Evolutionary conservation across 2,329 filamentous ascomycete genomes (phyloP).

Genomic region (Aspergillus costaricaensis): DNA sequence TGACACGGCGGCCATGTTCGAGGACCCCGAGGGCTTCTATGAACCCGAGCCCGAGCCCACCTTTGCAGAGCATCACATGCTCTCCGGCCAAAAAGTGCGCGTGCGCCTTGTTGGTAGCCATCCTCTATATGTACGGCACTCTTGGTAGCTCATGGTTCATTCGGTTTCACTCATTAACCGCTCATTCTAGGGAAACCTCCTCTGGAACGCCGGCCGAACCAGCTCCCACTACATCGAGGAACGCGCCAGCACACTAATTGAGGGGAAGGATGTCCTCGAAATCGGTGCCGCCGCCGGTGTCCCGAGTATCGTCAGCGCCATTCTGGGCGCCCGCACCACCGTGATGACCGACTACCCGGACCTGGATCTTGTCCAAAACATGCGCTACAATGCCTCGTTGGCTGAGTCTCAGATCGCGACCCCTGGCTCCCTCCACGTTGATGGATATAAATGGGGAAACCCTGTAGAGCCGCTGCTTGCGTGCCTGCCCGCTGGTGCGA

Average conservation of each 20-base stretch:
- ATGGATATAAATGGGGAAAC: slow-evolving; percentile 84
- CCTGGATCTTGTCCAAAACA: slow-evolving; percentile 75
- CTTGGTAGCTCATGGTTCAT: background rate
- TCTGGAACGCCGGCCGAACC: slow-evolving; percentile 87
- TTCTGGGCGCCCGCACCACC: slow-evolving; percentile 66
- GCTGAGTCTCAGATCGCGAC: slow-evolving; percentile 50
- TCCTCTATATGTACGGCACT: slow-evolving; percentile 70
- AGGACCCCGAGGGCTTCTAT: slow-evolving; percentile 80
- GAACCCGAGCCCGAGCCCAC: slow-evolving; percentile 75
- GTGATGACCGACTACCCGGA: slow-evolving; percentile 92
- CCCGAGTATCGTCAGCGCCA: slow-evolving; percentile 74
- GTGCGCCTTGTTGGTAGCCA: slow-evolving; percentile 83
- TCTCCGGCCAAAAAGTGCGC: slow-evolving; percentile 64
- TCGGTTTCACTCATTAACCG: background rate
- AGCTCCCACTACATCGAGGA: slow-evolving; percentile 77
- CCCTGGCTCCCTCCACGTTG: slow-evolving; percentile 54
- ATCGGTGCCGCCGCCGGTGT: slow-evolving; percentile 86
- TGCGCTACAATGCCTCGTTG: slow-evolving; percentile 71
- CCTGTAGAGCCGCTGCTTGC: slow-evolving; percentile 60
- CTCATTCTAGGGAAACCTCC: slow-evolving; percentile 66
- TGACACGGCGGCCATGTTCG: slow-evolving; percentile 62
- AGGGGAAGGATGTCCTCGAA: slow-evolving; percentile 73
- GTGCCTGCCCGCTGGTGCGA: slow-evolving; percentile 51
- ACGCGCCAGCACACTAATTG: slow-evolving; percentile 61
- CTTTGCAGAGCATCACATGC: slow-evolving; percentile 69